phyloP scores from a whole-genome alignment of 2,329 filamentous ascomycete genomes.

The Mariannaea sp. region DNA sequence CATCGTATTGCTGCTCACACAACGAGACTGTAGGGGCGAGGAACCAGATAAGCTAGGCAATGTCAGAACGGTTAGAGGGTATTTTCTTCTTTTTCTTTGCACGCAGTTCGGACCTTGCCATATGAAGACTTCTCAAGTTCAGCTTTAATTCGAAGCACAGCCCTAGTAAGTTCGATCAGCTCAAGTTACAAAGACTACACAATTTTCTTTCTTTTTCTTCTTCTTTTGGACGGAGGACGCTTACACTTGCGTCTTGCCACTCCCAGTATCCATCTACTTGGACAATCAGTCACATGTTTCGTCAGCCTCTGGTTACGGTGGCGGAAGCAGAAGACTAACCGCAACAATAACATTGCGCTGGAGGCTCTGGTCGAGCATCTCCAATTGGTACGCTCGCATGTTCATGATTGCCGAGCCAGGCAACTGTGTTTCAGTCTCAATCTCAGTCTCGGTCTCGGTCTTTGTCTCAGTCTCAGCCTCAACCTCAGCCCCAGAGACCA shows the following conservation, averaged over 20 bases:
- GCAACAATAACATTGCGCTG: constrained; percentile 73
- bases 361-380: constrained; percentile 75
- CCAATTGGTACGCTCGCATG: constrained; percentile 69
- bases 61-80: constrained; percentile 22
- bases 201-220: no score
- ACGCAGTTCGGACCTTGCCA: constrained; percentile 60
- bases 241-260: constrained; percentile 79
- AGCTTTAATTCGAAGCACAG: constrained; percentile 67
- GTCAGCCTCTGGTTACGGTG: no score
- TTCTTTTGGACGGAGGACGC: constrained; percentile 27
- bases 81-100: neutral
- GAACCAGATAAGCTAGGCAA: constrained; percentile 69
- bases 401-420: constrained; percentile 42
- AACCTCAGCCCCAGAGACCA: neutral
- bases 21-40: constrained; percentile 71
- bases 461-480: no score
- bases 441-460: no score
- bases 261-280: constrained; percentile 78
- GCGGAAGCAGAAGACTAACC: constrained; percentile 48
- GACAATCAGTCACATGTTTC: neutral
- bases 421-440: neutral
- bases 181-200: neutral
- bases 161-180: constrained; percentile 50
- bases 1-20: constrained; percentile 67
- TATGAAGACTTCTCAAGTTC: constrained; percentile 61